Conservation (phyloP, 2,329 filamentous ascomycete genomes). For the Aspergillus udagawae region DNA sequence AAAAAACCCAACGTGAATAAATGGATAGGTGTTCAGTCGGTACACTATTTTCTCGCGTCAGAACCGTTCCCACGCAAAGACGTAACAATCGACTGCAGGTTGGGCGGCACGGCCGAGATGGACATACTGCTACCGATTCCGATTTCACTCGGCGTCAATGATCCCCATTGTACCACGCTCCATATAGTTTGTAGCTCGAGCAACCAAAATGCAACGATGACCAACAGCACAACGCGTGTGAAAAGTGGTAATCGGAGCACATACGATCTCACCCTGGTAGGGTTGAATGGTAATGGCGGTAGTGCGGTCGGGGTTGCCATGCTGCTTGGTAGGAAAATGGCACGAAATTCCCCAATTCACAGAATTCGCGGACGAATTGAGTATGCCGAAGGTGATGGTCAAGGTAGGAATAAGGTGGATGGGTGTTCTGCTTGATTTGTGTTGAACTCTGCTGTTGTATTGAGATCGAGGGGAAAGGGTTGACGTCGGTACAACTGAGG, state of each 20-base stretch:
- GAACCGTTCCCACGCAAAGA: not conserved
- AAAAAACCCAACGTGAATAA: slow-evolving; percentile 77
- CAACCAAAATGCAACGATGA: slow-evolving; percentile 67
- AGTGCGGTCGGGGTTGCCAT: slow-evolving; percentile 48
- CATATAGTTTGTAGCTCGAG: slow-evolving; percentile 65
- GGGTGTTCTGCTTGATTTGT: not conserved
- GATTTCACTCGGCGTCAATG: slow-evolving; percentile 73
- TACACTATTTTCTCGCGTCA: slow-evolving; percentile 61
- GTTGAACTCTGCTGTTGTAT: not conserved
- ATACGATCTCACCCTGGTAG: slow-evolving; percentile 72
- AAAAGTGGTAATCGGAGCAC: slow-evolving; percentile 81
- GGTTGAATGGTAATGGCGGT: slow-evolving; percentile 61
- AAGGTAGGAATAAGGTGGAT: not conserved
- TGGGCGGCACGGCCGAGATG: not conserved
- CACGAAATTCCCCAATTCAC: not conserved
- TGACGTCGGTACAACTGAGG: not conserved
- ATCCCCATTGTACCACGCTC: slow-evolving; percentile 72
- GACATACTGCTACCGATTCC: slow-evolving; percentile 65
- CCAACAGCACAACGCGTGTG: slow-evolving; percentile 65
- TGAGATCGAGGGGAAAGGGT: not conserved
- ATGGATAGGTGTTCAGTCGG: slow-evolving; percentile 84
- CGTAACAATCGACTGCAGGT: not conserved
- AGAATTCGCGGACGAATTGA: not conserved
- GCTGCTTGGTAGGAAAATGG: slow-evolving; percentile 5
- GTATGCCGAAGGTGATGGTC: not conserved